A percentile compares a stretch with the other conserved stretches of the same genome.
Conservation (phyloP, 1,284 basidiomycete species). For the Phlebopus sp. region DNA sequence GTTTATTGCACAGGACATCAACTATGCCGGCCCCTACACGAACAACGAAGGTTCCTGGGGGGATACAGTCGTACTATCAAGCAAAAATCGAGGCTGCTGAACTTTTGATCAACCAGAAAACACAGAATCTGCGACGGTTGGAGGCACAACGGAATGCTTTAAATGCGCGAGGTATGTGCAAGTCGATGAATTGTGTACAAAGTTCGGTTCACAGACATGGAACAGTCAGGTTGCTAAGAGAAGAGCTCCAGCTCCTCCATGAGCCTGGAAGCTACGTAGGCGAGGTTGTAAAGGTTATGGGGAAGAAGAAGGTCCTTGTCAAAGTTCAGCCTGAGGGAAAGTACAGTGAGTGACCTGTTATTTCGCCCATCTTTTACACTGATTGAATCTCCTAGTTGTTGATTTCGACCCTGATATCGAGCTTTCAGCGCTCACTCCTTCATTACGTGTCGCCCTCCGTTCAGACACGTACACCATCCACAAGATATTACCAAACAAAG, state of each 20-base stretch:
- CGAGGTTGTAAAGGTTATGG: constrained; percentile 98
- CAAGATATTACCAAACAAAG: constrained; percentile 93
- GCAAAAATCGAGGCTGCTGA: constrained; percentile 95
- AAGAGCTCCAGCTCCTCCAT: constrained; percentile 93
- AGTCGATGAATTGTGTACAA: background rate
- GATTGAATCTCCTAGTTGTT: constrained; percentile 63
- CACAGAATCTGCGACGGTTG: constrained; percentile 91
- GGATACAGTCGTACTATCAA: constrained; percentile 89
- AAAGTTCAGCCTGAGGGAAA: constrained; percentile 99
- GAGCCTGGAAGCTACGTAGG: constrained; percentile 98
- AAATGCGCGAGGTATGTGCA: constrained; percentile 81
- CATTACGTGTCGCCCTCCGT: constrained; percentile 91
- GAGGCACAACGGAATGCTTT: constrained; percentile 97
- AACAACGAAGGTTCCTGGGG: constrained; percentile 50
- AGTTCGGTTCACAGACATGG: background rate
- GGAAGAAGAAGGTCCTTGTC: constrained; percentile 97
- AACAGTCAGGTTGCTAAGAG: constrained; percentile 80
- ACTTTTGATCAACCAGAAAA: constrained; percentile 92
- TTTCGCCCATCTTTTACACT: background rate
- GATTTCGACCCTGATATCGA: constrained; percentile 92
- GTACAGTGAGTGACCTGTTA: constrained; percentile 68
- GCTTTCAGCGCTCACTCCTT: constrained; percentile 76
- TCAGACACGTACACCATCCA: constrained; percentile 95
- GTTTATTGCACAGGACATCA: background rate
- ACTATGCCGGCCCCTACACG: constrained; percentile 53